Percentiles rank a stretch among this genome's conserved stretches.
Conservation (phyloP, 2,329 filamentous ascomycete genomes). For the Oidium heveae region DNA sequence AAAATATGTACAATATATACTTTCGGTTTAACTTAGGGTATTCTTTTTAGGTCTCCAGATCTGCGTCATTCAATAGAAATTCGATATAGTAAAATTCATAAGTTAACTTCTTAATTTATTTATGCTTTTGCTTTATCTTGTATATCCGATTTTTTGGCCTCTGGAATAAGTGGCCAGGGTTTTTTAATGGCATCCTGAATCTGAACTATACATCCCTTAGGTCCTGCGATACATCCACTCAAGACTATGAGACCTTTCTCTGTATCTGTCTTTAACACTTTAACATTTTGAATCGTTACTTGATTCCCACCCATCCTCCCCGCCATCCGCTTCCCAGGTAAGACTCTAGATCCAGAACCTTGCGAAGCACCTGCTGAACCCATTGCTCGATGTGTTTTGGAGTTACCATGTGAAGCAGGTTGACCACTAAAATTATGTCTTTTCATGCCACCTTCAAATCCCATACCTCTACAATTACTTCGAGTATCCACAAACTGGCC, state of each 20-base stretch:
- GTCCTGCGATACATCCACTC: constrained; percentile 65
- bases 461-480: constrained; percentile 60
- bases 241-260: constrained; percentile 74
- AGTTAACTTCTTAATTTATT: too few species aligned
- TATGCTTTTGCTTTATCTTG: too few species aligned
- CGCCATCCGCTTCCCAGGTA: constrained; percentile 94
- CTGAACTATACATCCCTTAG: constrained; percentile 63
- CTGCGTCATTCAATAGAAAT: too few species aligned
- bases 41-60: too few species aligned
- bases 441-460: constrained; percentile 97
- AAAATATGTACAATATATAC: too few species aligned
- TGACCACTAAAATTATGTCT: constrained; percentile 74
- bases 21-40: too few species aligned
- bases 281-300: constrained; percentile 77
- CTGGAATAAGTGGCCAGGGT: constrained; percentile 35
- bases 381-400: constrained; percentile 75
- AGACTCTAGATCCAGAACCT: constrained; percentile 72
- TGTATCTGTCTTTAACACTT: constrained; percentile 66
- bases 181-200: constrained; percentile 85
- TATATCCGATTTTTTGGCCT: constrained; percentile 5
- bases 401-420: constrained; percentile 82
- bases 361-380: constrained; percentile 77
- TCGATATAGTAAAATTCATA: too few species aligned
- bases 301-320: constrained; percentile 81
- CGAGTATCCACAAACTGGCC: constrained; percentile 80